Evolutionary conservation across 192 early-diverging fungal species (phyloP).

Genomic region (Entomortierella chlamydospora): DNA sequence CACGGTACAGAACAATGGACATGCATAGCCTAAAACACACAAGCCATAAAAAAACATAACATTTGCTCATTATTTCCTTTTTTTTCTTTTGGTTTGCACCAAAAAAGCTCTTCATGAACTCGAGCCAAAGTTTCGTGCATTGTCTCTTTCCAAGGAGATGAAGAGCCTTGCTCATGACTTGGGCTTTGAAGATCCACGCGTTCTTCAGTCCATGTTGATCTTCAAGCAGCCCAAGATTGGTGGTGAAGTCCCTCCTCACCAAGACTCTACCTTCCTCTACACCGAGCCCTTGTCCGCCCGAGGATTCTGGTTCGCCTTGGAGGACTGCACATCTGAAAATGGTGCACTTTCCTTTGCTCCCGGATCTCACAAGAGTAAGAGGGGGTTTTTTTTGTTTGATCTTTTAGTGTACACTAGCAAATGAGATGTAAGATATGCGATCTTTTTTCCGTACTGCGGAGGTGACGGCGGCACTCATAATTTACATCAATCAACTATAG

Average conservation of each 20-base stretch:
- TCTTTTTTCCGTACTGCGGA: too few relatives aligned
- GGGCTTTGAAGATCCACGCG: conserved; percentile 75
- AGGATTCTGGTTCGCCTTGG: conserved; percentile 93
- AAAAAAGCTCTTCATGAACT: conserved; percentile 75
- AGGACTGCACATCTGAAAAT: conserved; percentile 88
- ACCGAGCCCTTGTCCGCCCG: conserved; percentile 86
- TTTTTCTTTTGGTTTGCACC: background rate
- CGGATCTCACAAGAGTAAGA: conserved; percentile 80
- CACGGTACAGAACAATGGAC: too few relatives aligned
- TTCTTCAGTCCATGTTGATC: conserved; percentile 94
- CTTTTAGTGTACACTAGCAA: too few relatives aligned
- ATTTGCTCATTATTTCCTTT: too few relatives aligned
- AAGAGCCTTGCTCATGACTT: conserved; percentile 67
- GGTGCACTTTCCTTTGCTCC: conserved; percentile 89
- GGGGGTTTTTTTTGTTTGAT: too few relatives aligned
- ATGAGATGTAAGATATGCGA: too few relatives aligned
- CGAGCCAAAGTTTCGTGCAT: conserved; percentile 78
- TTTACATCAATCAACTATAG: conserved; percentile 17
- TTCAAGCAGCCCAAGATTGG: conserved; percentile 79
- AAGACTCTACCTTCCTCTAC: conserved; percentile 93
- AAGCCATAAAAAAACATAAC: too few relatives aligned
- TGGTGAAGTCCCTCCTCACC: conserved; percentile 84
- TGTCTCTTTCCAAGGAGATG: conserved; percentile 68
- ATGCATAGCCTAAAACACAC: too few relatives aligned
- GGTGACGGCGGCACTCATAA: too few relatives aligned